Base-by-base conservation (phyloP, 2,329 filamentous ascomycete genomes). In the Claviceps sp. region DNA sequence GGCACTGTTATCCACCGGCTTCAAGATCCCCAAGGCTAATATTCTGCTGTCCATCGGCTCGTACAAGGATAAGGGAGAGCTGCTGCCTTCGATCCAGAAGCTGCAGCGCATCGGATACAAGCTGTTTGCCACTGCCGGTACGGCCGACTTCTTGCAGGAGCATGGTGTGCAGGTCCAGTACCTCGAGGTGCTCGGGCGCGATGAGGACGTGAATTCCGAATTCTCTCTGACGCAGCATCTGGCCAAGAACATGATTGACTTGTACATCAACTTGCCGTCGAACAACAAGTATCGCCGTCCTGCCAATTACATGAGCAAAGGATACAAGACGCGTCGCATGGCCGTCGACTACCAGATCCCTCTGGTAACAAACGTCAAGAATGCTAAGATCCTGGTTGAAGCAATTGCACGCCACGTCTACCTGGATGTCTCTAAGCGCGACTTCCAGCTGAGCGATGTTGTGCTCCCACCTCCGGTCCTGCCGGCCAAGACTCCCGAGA, bases 211-310 rank as follows among this genome's bases (percentile, higher is more conserved):
- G 66, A 90, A 91, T 68, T 88, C 89, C 0, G 93, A 98, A 71
- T 98, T 95, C 73, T 98, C 93, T 8, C 78, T 98, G 55, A 96
- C 89, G 1, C 89, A 97, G 71, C 91, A 96, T 73, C 74, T 98
- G 70, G 86, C 91, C 53, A 97, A 95, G 73, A 97, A 97, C 72
- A 83, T 93, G 68, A 98, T 98, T 62, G 91, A 97, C 67, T 74
- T 98, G 54, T 98, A 98, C 74, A 96, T 98, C 82, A 98, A 98
- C 70, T 71, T 98, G 69, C 93, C 93, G n/a, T 97, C 93, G 13
- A 95, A 81, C 79, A 98, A 98, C 75, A 87, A 90, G 68, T 98
- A 94, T 77, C 82, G 93, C 61, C 83, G 93, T 59, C 93, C 93
- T 36, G 93, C 93, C 61, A 98, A 89, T 75, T 98, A 97, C 72